Evolutionary conservation across 257 asterid genomes (phyloP).

Genomic region (Haberlea rhodopensis): DNA sequence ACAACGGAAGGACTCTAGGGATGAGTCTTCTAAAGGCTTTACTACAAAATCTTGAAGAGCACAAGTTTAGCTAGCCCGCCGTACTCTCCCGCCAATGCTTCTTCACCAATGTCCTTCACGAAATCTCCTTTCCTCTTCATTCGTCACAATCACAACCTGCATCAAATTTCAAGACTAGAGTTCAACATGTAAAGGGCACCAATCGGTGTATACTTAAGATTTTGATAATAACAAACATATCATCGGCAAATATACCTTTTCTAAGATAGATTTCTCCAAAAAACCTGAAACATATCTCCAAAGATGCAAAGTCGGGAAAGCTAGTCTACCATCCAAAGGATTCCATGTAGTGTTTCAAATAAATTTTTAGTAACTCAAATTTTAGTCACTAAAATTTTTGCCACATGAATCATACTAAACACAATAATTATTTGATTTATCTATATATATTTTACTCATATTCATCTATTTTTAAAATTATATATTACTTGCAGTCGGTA

Average conservation of each 20-base stretch:
- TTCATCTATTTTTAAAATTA: too few relatives aligned
- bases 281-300: slow-evolving; percentile 69
- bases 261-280: slow-evolving; percentile 62
- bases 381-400: too few relatives aligned
- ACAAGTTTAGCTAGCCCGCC: slow-evolving; percentile 59
- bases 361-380: too few relatives aligned
- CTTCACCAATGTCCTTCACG: slow-evolving; percentile 51
- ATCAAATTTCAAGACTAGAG: background rate
- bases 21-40: slow-evolving; percentile 27
- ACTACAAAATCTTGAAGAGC: slow-evolving; percentile 53
- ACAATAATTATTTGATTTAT: too few relatives aligned
- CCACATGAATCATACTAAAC: too few relatives aligned
- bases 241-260: slow-evolving; percentile 41
- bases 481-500: too few relatives aligned
- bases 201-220: background rate
- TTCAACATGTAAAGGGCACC: background rate
- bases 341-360: too few relatives aligned
- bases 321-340: too few relatives aligned
- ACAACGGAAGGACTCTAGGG: background rate
- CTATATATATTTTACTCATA: too few relatives aligned
- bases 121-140: slow-evolving; percentile 56
- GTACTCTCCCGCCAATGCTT: slow-evolving; percentile 64
- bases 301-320: too few relatives aligned
- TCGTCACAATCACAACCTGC: slow-evolving; percentile 57
- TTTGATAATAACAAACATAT: background rate